Percentiles rank a stretch among this genome's conserved stretches.
Evolutionary conservation across 495 filamentous ascomycete species (phyloP).

Genomic region (Lasiosphaeria miniovina): DNA sequence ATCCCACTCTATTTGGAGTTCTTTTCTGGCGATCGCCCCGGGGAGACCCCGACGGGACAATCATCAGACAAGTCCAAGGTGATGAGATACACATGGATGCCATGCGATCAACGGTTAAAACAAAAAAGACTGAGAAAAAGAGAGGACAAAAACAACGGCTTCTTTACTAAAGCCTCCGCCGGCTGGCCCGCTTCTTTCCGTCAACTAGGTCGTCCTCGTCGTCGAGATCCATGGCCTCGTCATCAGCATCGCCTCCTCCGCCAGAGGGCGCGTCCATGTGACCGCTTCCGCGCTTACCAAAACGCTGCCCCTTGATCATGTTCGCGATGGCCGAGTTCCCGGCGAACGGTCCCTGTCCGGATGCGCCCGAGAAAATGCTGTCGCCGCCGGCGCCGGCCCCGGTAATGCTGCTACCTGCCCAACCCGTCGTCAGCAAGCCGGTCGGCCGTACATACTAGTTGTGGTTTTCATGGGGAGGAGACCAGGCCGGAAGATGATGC

Average conservation of each 20-base stretch:
- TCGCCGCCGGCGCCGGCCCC: constrained; percentile 15
- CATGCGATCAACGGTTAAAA: no score
- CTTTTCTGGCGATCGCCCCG: no score
- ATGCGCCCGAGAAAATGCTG: constrained; percentile 1
- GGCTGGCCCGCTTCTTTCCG: constrained; percentile 38
- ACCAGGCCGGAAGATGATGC: constrained; percentile 7
- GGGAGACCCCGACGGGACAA: no score
- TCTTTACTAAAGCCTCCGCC: constrained; percentile 30
- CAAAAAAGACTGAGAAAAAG: no score
- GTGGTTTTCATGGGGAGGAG: constrained; percentile 1
- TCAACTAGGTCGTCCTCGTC: constrained; percentile 34
- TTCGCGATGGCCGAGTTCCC: constrained; percentile 5
- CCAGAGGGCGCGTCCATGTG: constrained; percentile 44
- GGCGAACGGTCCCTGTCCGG: constrained; percentile 1
- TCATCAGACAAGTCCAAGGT: no score
- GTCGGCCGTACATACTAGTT: no score
- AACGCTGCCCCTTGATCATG: background rate
- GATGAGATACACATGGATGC: no score
- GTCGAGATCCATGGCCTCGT: constrained; percentile 59
- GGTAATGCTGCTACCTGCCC: background rate
- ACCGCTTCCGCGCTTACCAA: constrained; percentile 40
- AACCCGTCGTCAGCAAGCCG: constrained; percentile 26
- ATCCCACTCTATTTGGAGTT: no score
- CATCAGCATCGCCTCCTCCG: constrained; percentile 44
- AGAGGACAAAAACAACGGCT: background rate